A percentile compares a stretch with the other conserved stretches of the same genome.
Conservation (phyloP, 192 early-diverging fungal species). For the Entomortierella lignicola region DNA sequence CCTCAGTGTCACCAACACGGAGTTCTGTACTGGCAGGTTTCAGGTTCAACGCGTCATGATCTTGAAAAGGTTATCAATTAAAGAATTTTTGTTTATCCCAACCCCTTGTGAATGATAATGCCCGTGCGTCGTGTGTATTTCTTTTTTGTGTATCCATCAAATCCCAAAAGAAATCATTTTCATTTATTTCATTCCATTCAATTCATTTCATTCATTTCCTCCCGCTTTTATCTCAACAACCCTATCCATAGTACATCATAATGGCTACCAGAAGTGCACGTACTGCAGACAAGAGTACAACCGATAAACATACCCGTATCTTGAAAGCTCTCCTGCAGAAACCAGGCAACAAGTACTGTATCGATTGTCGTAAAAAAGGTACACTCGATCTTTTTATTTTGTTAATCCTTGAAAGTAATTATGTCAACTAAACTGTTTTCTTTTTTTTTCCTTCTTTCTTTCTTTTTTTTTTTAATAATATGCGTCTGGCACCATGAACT, state of each 20-base stretch:
- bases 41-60: constrained; percentile 28
- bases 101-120: background rate
- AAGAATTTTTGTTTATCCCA: background rate
- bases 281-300: constrained; percentile 72
- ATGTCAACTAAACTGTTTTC: background rate
- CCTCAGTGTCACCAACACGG: constrained; percentile 17
- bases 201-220: background rate
- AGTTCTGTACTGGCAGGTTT: constrained; percentile 43
- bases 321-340: constrained; percentile 76
- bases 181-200: background rate
- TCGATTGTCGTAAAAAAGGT: constrained; percentile 86
- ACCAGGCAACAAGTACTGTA: constrained; percentile 78
- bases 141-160: background rate
- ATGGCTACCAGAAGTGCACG: constrained; percentile 76
- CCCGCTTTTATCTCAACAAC: background rate
- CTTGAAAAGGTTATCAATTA: background rate
- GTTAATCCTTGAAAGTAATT: too few species aligned
- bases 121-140: background rate
- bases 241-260: background rate
- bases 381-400: background rate
- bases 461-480: background rate
- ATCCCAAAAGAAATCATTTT: background rate
- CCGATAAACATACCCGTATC: constrained; percentile 76
- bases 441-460: background rate
- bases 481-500: background rate